Evolutionary conservation across 768 basidiomycete species (phyloP), one percentile per base, ranked within the genome.

Genomic region (Naganishia vishniacii): DNA sequence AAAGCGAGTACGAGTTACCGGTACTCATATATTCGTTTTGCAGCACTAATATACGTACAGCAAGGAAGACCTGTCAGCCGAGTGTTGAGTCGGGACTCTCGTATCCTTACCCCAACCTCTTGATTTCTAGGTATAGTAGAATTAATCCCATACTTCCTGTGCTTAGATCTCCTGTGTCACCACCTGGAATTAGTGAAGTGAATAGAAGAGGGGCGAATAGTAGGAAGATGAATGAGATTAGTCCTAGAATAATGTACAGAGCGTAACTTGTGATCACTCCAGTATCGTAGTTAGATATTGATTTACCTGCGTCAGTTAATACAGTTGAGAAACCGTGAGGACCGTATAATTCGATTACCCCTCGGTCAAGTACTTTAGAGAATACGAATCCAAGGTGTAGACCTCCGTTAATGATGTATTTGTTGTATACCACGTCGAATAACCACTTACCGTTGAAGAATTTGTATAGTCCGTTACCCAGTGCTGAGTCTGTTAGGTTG

Each of bases 361-460:
- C 64, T 13, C 49, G 49, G 28, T 51, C 49, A 26, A 51, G 49
- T 51, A 51, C 49, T 51, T 51, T 28, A 28, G 49, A 51, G 26
- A 34, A 28, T 28, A 51, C 32, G 16, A 26, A 34, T 28, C 49
- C 49, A 34, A 51, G 49, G 26, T 28, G 28, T 28, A 51, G 32
- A 34, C 28, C 49, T 29, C 49, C 32, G 49, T 51, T 28, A 51
- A 34, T 51, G 13, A 51, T 34, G 49, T 51, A 51, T 28, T 51
- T 12, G 45, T 48, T 65, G 48, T 37, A 49, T 11, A 65, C 48
- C n/a, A 46, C 47, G 34, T 65, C 65, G 40, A 65, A 61, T 44
- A 61, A 53, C 48, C 51, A 65, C 31, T 65, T 65, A 45, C 59
- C 65, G 46, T 65, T 65, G 18, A 65, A 60, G 64, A 65, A 66